These are phyloP conservation scores for Schwanniomyces polymorphus DNA, from an alignment of 805 yeast species.

Conservation along the genomic window DNA sequence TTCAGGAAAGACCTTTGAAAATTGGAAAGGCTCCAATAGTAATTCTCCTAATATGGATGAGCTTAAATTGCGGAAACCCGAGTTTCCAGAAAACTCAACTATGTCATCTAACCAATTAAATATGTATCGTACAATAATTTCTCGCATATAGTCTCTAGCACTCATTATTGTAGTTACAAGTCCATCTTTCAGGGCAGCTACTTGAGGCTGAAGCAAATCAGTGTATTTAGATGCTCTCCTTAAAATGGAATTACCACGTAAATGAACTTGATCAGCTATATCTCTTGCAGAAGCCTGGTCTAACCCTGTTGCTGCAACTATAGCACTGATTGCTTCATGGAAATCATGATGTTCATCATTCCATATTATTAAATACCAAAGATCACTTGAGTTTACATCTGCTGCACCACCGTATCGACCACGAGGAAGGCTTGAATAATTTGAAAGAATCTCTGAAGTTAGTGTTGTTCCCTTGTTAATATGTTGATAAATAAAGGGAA, in stretches of 20 bases:
- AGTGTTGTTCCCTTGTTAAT: constrained; percentile 23
- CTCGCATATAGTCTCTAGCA: constrained; percentile 51
- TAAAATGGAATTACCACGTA: constrained; percentile 51
- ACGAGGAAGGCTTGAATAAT: constrained; percentile 30
- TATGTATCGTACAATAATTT: constrained; percentile 43
- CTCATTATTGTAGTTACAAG: constrained; percentile 57
- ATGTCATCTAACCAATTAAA: constrained; percentile 54
- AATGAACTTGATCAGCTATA: constrained; percentile 47
- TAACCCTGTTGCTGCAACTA: constrained; percentile 32
- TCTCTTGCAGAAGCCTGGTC: constrained; percentile 25
- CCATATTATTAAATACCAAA: constrained; percentile 61
- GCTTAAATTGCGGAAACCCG: constrained; percentile 21
- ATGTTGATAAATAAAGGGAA: constrained; percentile 38
- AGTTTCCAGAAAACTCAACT: constrained; percentile 17
- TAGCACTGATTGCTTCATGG: constrained; percentile 51
- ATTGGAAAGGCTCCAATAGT: constrained; percentile 37
- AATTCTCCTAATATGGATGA: constrained; percentile 36
- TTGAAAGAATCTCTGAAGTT: constrained; percentile 26
- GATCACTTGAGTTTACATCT: constrained; percentile 31
- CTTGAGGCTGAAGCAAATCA: constrained; percentile 31
- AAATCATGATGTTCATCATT: constrained; percentile 75
- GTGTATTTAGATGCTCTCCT: constrained; percentile 23
- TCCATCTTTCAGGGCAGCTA: constrained; percentile 45
- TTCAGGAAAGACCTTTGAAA: constrained; percentile 30
- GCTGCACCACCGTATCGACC: constrained; percentile 27